Evolutionary conservation across 2,329 filamentous ascomycete species (phyloP).

Genomic region (Hypoxylon sp.): DNA sequence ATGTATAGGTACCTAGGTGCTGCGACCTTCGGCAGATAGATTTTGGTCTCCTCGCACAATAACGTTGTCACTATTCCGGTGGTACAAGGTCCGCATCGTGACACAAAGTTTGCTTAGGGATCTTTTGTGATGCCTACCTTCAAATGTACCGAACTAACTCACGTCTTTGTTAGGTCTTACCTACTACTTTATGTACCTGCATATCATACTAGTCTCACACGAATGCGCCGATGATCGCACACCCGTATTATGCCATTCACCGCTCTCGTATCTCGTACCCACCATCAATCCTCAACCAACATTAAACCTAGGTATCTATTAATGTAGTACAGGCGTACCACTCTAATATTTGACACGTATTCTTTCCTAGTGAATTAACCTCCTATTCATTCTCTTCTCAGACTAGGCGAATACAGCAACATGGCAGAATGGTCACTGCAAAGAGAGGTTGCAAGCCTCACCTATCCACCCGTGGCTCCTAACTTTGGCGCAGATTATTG

Average conservation of each 20-base stretch:
- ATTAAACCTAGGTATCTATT: background rate
- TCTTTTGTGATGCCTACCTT: background rate
- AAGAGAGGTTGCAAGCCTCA: conserved; percentile 14
- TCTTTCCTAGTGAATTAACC: background rate
- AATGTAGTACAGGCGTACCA: background rate
- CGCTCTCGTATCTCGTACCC: background rate
- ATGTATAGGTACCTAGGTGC: too few relatives aligned
- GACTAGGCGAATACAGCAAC: background rate
- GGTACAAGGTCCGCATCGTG: too few relatives aligned
- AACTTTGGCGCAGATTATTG: conserved; percentile 48
- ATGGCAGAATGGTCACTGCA: conserved; percentile 31
- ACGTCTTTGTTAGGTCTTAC: background rate
- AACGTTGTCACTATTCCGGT: too few relatives aligned
- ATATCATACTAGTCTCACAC: background rate
- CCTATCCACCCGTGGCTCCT: conserved; percentile 38
- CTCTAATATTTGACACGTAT: background rate
- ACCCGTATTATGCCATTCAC: background rate
- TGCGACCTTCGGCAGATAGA: too few relatives aligned
- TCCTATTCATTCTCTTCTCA: background rate
- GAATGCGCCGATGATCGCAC: conserved; percentile 13
- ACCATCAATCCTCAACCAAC: background rate
- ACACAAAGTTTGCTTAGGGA: too few relatives aligned
- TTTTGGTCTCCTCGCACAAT: too few relatives aligned
- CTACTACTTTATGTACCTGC: background rate
- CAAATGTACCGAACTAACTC: background rate